Percentiles rank a stretch among this genome's conserved stretches.
Conservation (phyloP, 129 eudicot genomes). For the Smallanthus sonchifolius region DNA sequence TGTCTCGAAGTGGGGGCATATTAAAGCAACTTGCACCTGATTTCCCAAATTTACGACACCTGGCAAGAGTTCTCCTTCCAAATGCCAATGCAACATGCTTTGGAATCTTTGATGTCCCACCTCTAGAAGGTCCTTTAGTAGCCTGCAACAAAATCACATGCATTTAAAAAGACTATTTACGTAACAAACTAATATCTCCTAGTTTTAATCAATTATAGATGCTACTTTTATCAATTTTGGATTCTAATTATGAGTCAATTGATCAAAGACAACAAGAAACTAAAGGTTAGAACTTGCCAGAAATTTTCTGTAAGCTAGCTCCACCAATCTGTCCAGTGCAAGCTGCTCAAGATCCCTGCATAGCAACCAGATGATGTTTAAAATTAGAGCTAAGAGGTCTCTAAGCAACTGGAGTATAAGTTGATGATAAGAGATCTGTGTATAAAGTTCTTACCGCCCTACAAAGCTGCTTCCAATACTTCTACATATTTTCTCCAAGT, state of each 20-base stretch:
- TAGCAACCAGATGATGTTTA: conserved; percentile 7
- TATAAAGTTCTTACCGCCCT: conserved; percentile 46
- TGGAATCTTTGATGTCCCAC: conserved; percentile 52
- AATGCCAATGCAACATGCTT: conserved; percentile 77
- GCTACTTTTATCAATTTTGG: not conserved
- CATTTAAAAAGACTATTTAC: not conserved
- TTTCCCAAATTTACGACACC: conserved; percentile 57
- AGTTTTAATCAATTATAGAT: not conserved
- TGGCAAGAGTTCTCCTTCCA: conserved; percentile 66
- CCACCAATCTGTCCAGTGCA: conserved; percentile 76
- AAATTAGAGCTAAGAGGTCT: not conserved
- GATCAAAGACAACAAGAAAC: not conserved
- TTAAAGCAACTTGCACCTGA: conserved; percentile 73
- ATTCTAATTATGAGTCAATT: not conserved
- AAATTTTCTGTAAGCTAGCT: conserved; percentile 71
- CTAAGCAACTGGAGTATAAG: not conserved
- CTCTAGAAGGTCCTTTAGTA: conserved; percentile 66
- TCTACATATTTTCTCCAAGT: conserved; percentile 54
- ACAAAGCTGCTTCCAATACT: conserved; percentile 36
- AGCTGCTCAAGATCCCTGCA: conserved; percentile 83
- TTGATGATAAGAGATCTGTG: not conserved
- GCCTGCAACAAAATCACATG: conserved; percentile 46
- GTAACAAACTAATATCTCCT: not conserved
- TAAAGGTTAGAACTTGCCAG: conserved; percentile 43
- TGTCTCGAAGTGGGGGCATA: conserved; percentile 66